Percentiles rank a stretch among this genome's conserved stretches.
Evolutionary conservation across 805 yeast species (phyloP).

Genomic region (Saccharomycopsis selenospora): DNA sequence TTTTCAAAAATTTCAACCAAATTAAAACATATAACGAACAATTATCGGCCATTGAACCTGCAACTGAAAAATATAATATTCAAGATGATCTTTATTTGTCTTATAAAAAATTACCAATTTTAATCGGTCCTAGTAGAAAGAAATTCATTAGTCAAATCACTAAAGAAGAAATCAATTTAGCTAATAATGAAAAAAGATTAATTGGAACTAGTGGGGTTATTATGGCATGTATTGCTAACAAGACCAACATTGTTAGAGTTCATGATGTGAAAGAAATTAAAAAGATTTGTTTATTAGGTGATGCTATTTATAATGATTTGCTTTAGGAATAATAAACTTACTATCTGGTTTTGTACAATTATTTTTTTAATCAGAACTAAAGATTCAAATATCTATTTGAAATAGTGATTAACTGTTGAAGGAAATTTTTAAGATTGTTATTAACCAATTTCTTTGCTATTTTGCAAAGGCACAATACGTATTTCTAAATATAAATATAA

Average conservation of each 20-base stretch:
- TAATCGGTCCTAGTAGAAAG: constrained; percentile 87
- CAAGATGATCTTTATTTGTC: constrained; percentile 6
- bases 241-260: constrained; percentile 77
- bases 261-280: constrained; percentile 54
- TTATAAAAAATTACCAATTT: constrained; percentile 37
- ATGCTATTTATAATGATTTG: neutral
- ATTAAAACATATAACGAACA: constrained; percentile 27
- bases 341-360: no score
- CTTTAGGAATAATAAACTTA: no score
- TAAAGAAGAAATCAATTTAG: constrained; percentile 40
- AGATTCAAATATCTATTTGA: no score
- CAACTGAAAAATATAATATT: constrained; percentile 4
- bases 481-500: no score
- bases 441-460: no score
- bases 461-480: no score
- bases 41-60: neutral
- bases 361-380: no score
- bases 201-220: constrained; percentile 72
- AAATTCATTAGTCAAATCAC: constrained; percentile 74
- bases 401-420: no score
- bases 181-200: constrained; percentile 38
- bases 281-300: neutral
- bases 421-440: no score
- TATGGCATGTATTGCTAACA: constrained; percentile 64
- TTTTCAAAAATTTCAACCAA: constrained; percentile 23